Evolutionary conservation across 2,329 filamentous ascomycete genomes (phyloP), one percentile per base, ranked within the genome.

Genomic region (Clonostachys solani): DNA sequence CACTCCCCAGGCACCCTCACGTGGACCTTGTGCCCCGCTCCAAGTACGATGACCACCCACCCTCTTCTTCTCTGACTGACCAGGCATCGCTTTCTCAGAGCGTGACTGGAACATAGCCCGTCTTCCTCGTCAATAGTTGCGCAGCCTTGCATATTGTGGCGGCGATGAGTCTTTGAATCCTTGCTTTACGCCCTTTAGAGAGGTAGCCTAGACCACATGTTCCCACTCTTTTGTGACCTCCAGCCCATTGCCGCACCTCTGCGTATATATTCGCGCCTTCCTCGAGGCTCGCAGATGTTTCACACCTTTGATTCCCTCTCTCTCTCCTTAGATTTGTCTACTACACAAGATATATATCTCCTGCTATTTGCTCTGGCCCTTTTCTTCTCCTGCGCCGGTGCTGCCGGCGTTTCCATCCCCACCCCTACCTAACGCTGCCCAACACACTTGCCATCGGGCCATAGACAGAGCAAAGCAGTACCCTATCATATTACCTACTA

Each of bases 1-100:
- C 23, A 29, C 23, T 29, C 23, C 23, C 23, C 18, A 43, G 16
- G 45, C 13, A 18, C 19, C 33, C 51, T 56, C 54, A 53, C 55
- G 54, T 54, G 54, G 53, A 49, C 53, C 48, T 50, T 50, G 53
- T 46, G 50, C 48, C 47, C 42, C 33, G 43, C 36, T 50, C 51
- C 40, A 48, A 45, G 50, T 50, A 53, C 49, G 53, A 55, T 57
- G 56, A 58, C 53, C 56, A 55, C 56, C 50, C 33, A 46, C 48
- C 45, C 23, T 29, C 23, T 29, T 29, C 23, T 29, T 29, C 23
- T 47, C 38, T 44, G 41, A 49, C 52, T 57, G 54, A 57, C 58
- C 56, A 55, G 57, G 58, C 55, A 56, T 50, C 50, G 48, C 50
- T 53, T 43, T 46, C 23, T 41, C 8, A 16, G 40, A 34, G 12